phyloP scores from a whole-genome alignment of 352 stramenopile genomes.

The Globisporangium emineosum region DNA sequence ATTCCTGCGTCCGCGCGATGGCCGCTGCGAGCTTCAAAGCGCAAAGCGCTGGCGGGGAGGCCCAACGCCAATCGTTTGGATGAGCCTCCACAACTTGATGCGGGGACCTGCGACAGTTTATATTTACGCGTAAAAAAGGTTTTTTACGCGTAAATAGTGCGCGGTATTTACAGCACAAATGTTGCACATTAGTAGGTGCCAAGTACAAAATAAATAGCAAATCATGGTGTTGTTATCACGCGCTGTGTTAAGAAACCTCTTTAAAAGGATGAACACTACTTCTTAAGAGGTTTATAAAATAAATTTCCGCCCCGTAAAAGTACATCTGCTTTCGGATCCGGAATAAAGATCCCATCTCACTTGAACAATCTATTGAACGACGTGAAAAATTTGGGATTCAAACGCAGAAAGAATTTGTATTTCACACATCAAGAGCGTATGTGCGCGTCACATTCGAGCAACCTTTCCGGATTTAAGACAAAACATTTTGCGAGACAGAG shows the following conservation, averaged over 20 bases:
- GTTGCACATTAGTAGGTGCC: neutral
- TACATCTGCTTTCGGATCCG: too few species aligned
- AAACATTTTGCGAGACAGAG: neutral
- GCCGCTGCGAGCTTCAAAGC: slow-evolving; percentile 10
- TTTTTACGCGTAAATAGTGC: slow-evolving; percentile 5
- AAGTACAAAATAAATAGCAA: neutral
- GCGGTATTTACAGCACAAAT: neutral
- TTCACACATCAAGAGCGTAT: neutral
- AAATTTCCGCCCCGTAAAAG: too few species aligned
- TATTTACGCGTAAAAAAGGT: slow-evolving; percentile 3
- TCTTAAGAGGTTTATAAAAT: too few species aligned
- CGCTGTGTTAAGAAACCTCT: too few species aligned
- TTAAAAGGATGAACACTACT: too few species aligned
- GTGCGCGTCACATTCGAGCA: neutral
- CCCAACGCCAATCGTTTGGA: slow-evolving; percentile 53
- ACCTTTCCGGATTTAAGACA: neutral
- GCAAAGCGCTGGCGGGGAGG: slow-evolving; percentile 12
- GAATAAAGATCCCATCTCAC: too few species aligned
- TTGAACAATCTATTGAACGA: too few species aligned
- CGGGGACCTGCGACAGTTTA: neutral
- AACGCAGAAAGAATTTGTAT: too few species aligned
- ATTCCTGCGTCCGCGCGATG: slow-evolving; percentile 9
- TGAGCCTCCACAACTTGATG: slow-evolving; percentile 5
- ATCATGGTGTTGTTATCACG: neutral
- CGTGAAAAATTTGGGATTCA: too few species aligned